Conservation (phyloP, 345 rosid species). For the Aegle marmelos region DNA sequence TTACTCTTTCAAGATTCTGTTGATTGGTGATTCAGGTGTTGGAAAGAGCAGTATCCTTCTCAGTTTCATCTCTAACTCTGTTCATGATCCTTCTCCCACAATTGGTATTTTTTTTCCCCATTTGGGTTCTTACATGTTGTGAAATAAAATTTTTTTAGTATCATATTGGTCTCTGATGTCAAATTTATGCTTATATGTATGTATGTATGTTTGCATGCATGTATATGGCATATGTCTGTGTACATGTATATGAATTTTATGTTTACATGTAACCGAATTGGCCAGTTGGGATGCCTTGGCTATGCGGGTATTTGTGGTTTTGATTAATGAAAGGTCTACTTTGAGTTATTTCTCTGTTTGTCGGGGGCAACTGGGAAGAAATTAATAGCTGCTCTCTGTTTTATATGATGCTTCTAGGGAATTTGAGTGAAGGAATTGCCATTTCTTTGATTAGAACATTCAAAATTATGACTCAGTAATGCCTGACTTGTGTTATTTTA, state of each 20-base stretch:
- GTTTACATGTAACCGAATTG: neutral
- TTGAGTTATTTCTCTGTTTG: slow-evolving; percentile 7
- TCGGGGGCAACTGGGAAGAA: neutral
- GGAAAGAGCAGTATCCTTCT: slow-evolving; percentile 93
- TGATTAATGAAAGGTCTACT: neutral
- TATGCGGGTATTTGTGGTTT: neutral
- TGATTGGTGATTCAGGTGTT: slow-evolving; percentile 97
- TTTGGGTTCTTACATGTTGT: neutral
- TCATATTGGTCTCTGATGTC: neutral
- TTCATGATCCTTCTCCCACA: slow-evolving; percentile 82
- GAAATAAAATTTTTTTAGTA: neutral
- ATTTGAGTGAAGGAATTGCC: neutral
- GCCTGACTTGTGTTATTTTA: neutral
- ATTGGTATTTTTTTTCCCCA: slow-evolving; percentile 42
- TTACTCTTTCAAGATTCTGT: slow-evolving; percentile 83
- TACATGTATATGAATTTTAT: neutral
- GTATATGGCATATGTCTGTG: neutral
- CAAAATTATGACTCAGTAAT: neutral
- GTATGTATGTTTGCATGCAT: neutral
- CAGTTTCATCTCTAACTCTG: slow-evolving; percentile 69
- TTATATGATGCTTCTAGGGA: neutral
- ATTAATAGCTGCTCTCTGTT: neutral
- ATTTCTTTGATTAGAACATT: neutral
- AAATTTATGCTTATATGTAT: neutral
- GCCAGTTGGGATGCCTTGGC: neutral